phyloP scores from a whole-genome alignment of 305 asterid genomes.

The Fraxinus baroniana region DNA sequence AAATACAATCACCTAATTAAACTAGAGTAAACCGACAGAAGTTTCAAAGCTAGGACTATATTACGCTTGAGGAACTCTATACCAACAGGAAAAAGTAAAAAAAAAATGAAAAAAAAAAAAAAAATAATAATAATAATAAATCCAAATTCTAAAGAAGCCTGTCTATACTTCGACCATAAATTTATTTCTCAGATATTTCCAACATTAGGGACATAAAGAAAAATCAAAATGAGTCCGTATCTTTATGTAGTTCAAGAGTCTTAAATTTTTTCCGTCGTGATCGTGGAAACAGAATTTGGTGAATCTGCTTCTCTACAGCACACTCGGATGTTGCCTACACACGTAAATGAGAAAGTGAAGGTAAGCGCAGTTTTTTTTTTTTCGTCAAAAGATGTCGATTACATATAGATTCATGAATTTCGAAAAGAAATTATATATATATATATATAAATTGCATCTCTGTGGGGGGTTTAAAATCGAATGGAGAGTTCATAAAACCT shows the following conservation, averaged over 20 bases:
- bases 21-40: background rate
- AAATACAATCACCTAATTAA: background rate
- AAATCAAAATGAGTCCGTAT: conserved; percentile 37
- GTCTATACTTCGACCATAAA: background rate
- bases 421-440: background rate
- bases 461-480: background rate
- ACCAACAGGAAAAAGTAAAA: too few relatives aligned
- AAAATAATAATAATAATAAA: too few relatives aligned
- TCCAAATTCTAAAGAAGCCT: background rate
- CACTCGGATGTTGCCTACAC: conserved; percentile 58
- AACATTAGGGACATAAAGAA: conserved; percentile 2
- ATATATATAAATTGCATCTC: background rate
- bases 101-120: too few relatives aligned
- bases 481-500: too few relatives aligned
- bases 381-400: background rate
- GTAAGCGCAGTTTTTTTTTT: background rate
- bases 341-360: background rate
- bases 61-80: background rate
- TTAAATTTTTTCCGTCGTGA: conserved; percentile 51
- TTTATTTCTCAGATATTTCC: conserved; percentile 6
- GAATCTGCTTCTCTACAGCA: conserved; percentile 77
- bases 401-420: background rate
- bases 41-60: background rate
- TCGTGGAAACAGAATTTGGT: conserved; percentile 65
- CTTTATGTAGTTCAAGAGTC: conserved; percentile 35